Percentiles rank a stretch among this genome's conserved stretches.
phyloP scores from a whole-genome alignment of 2,329 filamentous ascomycete genomes.

The Diaporthe australafricana region DNA sequence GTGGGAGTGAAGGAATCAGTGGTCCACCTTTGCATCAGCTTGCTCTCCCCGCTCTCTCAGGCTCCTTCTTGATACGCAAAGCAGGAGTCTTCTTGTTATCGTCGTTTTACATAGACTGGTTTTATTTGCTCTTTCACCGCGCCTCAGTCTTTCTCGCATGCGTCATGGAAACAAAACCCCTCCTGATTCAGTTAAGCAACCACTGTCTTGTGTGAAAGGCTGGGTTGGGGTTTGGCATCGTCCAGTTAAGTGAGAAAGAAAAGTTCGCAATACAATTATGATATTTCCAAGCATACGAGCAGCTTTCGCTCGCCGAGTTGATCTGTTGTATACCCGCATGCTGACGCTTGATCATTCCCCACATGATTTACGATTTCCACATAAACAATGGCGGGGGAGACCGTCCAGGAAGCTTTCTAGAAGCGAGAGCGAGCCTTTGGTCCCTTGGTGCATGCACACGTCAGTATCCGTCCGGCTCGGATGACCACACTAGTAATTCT shows the following conservation, averaged over 20 bases:
- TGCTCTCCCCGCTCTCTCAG: constrained; percentile 30
- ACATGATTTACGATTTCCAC: background rate
- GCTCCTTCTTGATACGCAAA: constrained; percentile 28
- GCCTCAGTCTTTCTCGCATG: constrained; percentile 6
- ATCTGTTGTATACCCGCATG: background rate
- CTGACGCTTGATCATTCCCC: too few relatives aligned
- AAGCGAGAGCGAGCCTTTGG: constrained; percentile 25
- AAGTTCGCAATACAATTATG: constrained; percentile 2
- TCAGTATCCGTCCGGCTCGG: background rate
- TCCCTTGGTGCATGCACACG: constrained; percentile 5
- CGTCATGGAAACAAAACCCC: background rate
- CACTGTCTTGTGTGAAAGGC: constrained; percentile 2
- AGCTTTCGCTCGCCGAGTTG: background rate
- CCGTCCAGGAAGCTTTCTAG: background rate
- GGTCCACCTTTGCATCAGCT: constrained; percentile 34
- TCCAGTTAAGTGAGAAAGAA: background rate
- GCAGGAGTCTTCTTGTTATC: constrained; percentile 37
- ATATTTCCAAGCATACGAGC: background rate
- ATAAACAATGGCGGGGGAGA: background rate
- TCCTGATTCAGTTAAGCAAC: background rate
- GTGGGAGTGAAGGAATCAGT: constrained; percentile 32
- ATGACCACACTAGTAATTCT: background rate
- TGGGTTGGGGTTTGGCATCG: background rate
- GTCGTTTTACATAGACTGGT: constrained; percentile 38
- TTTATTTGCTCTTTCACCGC: constrained; percentile 22